Base-by-base conservation (phyloP, 2,329 filamentous ascomycete genomes). In the Setomelanomma holmii region DNA sequence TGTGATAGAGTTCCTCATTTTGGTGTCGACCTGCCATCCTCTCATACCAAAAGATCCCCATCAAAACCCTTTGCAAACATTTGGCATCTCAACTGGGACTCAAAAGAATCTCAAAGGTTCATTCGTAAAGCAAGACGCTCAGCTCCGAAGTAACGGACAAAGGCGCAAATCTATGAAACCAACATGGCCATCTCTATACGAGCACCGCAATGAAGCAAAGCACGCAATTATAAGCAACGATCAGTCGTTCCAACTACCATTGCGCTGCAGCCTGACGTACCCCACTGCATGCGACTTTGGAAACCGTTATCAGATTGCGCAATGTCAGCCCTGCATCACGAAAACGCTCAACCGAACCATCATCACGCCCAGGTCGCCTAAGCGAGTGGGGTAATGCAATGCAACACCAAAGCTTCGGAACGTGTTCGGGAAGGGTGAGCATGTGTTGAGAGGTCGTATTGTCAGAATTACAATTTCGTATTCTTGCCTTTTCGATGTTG, bases 251-350 rank as follows among this genome's bases (percentile, higher is more conserved):
- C 8, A 11, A 19, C 19, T 21, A 41, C 17, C 12, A 21, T 41
- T 41, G 22, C 16, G 10, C 11, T 30, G 27, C 27, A 30, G 27
- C 27, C 14, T 30, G 27, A 30, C 34, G 34, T 17, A 36, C 34
- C 8, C 34, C 16, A 36, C 34, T 8, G 34, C 34, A 36, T 5
- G 51, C 49, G 53, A 53, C 23, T 33, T 51, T 43, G 52, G 58
- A 11, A 34, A 40, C 40, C 40, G 51, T 46, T 48, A 53, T 53
- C 46, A 51, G 36, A 63, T 58, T 51, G 55, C 61, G 63, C 56
- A 64, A 66, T 64, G 33, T 11, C 30, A 33, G 30, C 50, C 56
- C 49, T 49, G 51, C 46, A 66, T 63, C 34, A 50, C 63, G 55
- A 55, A 54, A 45, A 40, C 27, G 20, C 40, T 49, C 39, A 34